Evolutionary conservation across 2,329 filamentous ascomycete genomes (phyloP).

Genomic region (Anisogramma anomala): DNA sequence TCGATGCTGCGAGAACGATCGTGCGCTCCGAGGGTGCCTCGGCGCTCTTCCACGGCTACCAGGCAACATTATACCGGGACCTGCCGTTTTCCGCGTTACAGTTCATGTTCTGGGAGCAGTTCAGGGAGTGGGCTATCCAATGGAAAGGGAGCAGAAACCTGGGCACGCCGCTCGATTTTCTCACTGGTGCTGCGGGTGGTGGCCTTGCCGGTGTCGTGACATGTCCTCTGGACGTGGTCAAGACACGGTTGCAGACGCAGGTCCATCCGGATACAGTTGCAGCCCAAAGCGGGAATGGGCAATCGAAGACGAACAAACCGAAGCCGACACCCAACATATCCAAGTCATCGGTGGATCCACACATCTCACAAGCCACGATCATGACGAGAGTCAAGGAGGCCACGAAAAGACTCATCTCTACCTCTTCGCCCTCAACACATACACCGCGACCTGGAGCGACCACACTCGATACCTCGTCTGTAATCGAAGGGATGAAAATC

Average conservation of each 20-base stretch:
- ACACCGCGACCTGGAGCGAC: conserved; percentile 67
- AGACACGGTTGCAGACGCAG: conserved; percentile 92
- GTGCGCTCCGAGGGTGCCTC: conserved; percentile 67
- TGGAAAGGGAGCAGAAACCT: conserved; percentile 77
- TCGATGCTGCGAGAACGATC: conserved; percentile 78
- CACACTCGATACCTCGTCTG: conserved; percentile 77
- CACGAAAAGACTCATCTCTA: conserved; percentile 70
- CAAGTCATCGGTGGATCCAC: conserved; percentile 8
- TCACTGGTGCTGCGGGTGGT: conserved; percentile 81
- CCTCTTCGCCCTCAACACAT: conserved; percentile 77
- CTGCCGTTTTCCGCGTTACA: conserved; percentile 92
- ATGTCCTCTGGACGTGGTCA: conserved; percentile 93
- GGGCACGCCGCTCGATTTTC: conserved; percentile 70
- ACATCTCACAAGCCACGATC: conserved; percentile 18
- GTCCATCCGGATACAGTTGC: conserved; percentile 35
- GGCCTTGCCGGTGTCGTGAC: conserved; percentile 90
- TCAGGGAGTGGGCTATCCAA: conserved; percentile 66
- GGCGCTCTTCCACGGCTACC: conserved; percentile 93
- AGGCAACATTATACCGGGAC: conserved; percentile 87
- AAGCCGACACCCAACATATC: conserved; percentile 18
- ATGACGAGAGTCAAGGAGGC: conserved; percentile 26
- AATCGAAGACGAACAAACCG: too few relatives aligned
- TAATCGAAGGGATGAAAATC: conserved; percentile 69
- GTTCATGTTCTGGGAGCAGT: conserved; percentile 97
- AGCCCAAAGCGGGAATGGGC: conserved; percentile 16